These are phyloP conservation scores for Quercus rubra DNA, from an alignment of 306 rosid genomes.

Conservation along the genomic window DNA sequence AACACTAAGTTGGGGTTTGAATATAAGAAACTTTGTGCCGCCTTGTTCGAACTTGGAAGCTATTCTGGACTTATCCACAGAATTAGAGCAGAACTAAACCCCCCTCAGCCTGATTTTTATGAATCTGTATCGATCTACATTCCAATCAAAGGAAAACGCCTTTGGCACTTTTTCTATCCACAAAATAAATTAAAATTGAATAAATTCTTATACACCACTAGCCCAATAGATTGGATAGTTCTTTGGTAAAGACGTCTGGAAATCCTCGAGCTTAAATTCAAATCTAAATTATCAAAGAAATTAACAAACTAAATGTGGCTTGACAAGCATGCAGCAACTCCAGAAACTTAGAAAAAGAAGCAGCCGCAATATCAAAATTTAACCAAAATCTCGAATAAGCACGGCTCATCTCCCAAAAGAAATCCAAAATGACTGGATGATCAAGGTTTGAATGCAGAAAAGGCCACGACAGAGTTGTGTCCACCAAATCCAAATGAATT, in stretches of 20 bases:
- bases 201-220: not conserved
- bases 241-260: constrained; percentile 8
- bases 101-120: not conserved
- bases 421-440: constrained; percentile 23
- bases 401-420: constrained; percentile 39
- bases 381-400: constrained; percentile 40
- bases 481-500: constrained; percentile 98
- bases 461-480: constrained; percentile 93
- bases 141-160: not conserved
- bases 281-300: constrained; percentile 20
- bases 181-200: constrained; percentile 13
- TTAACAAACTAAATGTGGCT: constrained; percentile 18
- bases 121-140: not conserved
- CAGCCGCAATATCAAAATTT: constrained; percentile 45
- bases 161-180: constrained; percentile 7
- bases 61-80: no score
- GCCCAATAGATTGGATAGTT: constrained; percentile 16
- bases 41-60: not conserved
- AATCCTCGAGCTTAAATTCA: constrained; percentile 18
- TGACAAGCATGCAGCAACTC: constrained; percentile 24
- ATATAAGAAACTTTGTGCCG: not conserved
- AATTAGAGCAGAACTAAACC: no score
- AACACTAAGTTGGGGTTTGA: no score
- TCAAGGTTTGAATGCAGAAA: constrained; percentile 92
- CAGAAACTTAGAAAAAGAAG: constrained; percentile 6